Conservation (phyloP, 2,329 filamentous ascomycete genomes). For the Penicillium sp. region DNA sequence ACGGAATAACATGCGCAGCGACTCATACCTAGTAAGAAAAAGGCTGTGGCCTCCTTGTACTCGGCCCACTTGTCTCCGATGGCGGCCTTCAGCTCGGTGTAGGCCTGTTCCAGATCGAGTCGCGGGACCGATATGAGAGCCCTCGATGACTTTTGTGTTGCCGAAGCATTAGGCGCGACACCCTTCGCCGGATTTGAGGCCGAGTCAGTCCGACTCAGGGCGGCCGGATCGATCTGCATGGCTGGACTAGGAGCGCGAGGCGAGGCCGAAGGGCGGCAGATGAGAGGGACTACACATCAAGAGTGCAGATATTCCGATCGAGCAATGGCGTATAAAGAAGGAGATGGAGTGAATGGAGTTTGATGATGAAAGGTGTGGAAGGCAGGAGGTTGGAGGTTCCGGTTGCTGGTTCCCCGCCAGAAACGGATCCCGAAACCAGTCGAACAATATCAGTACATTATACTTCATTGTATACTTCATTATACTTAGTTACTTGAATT, state of each 20-base stretch:
- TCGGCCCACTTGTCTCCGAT: slow-evolving; percentile 56
- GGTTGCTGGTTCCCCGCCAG: slow-evolving; percentile 25
- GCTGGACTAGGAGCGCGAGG: slow-evolving; percentile 32
- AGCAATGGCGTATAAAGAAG: slow-evolving; percentile 1
- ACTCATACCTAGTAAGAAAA: slow-evolving; percentile 54
- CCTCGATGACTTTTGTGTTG: slow-evolving; percentile 47
- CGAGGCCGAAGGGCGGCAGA: slow-evolving; percentile 39
- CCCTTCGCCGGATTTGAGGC: slow-evolving; percentile 33
- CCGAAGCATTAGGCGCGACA: slow-evolving; percentile 24
- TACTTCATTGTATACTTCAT: neutral
- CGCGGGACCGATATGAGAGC: slow-evolving; percentile 52
- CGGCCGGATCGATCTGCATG: slow-evolving; percentile 46
- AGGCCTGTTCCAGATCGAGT: slow-evolving; percentile 59
- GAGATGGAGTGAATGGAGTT: slow-evolving; percentile 13
- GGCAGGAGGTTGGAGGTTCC: slow-evolving; percentile 27
- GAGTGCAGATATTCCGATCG: slow-evolving; percentile 12
- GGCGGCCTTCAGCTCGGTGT: slow-evolving; percentile 55
- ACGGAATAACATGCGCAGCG: slow-evolving; percentile 3
- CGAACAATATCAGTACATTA: neutral
- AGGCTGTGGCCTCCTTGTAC: slow-evolving; percentile 55
- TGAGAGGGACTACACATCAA: slow-evolving; percentile 33
- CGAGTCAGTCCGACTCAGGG: slow-evolving; percentile 42
- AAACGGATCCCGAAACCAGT: slow-evolving; percentile 19
- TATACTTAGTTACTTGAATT: neutral
- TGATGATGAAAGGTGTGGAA: slow-evolving; percentile 25